Evolutionary conservation across 306 rosid genomes (phyloP), one percentile per base, ranked within the genome.

Genomic region (Gillenia trifoliata): DNA sequence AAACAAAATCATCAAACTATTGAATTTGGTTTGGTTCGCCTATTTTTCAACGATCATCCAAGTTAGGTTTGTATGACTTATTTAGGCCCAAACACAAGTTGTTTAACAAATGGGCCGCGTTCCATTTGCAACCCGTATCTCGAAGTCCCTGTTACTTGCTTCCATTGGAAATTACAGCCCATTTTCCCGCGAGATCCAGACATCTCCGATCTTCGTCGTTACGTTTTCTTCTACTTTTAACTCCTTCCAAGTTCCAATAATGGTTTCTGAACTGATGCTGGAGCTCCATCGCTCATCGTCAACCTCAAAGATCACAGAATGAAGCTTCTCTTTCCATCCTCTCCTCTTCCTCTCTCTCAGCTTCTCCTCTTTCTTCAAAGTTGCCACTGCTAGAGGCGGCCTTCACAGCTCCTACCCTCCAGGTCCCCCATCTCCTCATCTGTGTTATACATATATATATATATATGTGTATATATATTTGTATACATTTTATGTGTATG

Each of bases 311-410:
- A 41, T 64, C 25, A 19, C 22, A 38, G 49, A 31, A 70, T 62
- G 83, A 41, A 71, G 68, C 70, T 88, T 36, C 75, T 43, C 52
- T 81, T 60, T 76, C 85, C 63, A 72, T 85, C 57, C 54, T 90
- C 59, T 85, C 57, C 54, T 90, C 59, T 78, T 88, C 71, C 47
- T 86, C 64, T 85, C 75, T 73, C 73, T 79, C 33, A 13, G 64
- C 74, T 25, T 85, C 30, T 68, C 80, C 33, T 79, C 83, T 78
- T 79, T 38, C 64, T 77, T 64, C 85, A n/a, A n/a, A n/a, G 2
- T 34, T 30, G 82, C 80, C 26, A 17, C 72, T 65, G 94, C 96
- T 15, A 78, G 85, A 76, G 96, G 90, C 65, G 82, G 85, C 55
- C 76, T 50, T 20, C 65, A 20, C 15, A 66, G 60, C 78, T 68